Evolutionary conservation across 441 rosid species (phyloP), one percentile per base, ranked within the genome.

Genomic region (Pelargonium australe): DNA sequence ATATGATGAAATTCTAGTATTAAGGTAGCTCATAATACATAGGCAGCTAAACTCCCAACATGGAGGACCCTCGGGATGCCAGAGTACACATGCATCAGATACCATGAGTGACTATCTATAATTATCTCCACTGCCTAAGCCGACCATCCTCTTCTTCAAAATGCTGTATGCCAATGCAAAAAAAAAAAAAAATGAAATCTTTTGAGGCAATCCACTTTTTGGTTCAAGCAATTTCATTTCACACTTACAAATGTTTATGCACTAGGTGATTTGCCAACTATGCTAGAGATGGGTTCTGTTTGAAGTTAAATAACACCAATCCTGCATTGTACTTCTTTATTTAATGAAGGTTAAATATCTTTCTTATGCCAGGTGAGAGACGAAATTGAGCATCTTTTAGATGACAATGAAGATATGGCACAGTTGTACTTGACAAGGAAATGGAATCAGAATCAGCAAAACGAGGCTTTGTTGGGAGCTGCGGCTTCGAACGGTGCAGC

Each of bases 351-450:
- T n/a, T 3, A 19, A 23, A 1, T 45, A 28, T 43, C 25, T 65
- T 31, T 70, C 60, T 34, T 17, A 70, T 80, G 61, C 72, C 80
- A 95, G 97, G 97, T 90, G 73, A 89, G 99, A 76, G 99, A 95
- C 79, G 97, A 90, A 69, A 89, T 90, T 43, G 98, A 92, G 69
- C 98, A 95, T 81, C 72, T 87, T 68, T 70, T 90, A 74, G 97
- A 95, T 76, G 99, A 90, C 76, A 87, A 85, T 40, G 93, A 92
- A 85, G 93, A 95, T 80, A 90, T 92, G 98, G 86, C 89, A 16
- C 81, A 92, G n/a, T 77, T 95, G 53, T 92, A 89, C 83, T 74
- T 90, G 70, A 85, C 97, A 47, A 89, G 97, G 80, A 89, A 87
- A 79, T 84, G 86, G 91, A 83, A 78, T 67, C 96, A 84, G 76